Percentiles rank a stretch among this genome's conserved stretches.
Conservation (phyloP, 768 basidiomycete species). For the Chlorophyllum brunneum region DNA sequence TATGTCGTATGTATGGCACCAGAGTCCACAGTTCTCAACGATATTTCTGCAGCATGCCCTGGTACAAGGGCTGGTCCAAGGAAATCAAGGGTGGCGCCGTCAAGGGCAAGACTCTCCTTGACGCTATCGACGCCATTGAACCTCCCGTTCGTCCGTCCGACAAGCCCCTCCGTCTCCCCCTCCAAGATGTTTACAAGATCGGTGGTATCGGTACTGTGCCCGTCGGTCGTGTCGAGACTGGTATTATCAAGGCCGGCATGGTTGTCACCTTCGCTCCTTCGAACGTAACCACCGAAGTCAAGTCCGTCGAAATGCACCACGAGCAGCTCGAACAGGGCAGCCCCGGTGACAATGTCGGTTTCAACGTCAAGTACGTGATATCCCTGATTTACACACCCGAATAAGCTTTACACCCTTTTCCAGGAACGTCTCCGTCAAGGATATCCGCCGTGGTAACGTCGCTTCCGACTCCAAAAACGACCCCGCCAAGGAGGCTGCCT, state of each 20-base stretch:
- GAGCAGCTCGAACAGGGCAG: slow-evolving; percentile 92
- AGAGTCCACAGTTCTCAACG: slow-evolving; percentile 16
- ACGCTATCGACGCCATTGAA: slow-evolving; percentile 99
- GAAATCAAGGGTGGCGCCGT: slow-evolving; percentile 89
- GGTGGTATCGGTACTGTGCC: slow-evolving; percentile 99
- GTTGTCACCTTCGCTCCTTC: slow-evolving; percentile 94
- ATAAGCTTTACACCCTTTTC: slow-evolving; percentile 9
- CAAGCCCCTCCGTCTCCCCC: slow-evolving; percentile 99
- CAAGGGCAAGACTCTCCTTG: slow-evolving; percentile 99
- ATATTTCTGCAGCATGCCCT: slow-evolving; percentile 72
- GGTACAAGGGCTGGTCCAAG: slow-evolving; percentile 99
- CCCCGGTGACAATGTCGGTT: slow-evolving; percentile 99
- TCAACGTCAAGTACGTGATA: slow-evolving; percentile 86
- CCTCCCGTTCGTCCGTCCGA: slow-evolving; percentile 95
- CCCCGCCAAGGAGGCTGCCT: slow-evolving; percentile 98
- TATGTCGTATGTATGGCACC: slow-evolving; percentile 31
- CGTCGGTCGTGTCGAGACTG: slow-evolving; percentile 99
- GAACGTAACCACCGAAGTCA: slow-evolving; percentile 99
- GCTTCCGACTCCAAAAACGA: slow-evolving; percentile 99
- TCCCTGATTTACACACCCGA: neutral
- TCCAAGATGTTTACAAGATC: slow-evolving; percentile 99
- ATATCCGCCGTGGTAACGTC: slow-evolving; percentile 99
- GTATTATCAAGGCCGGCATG: slow-evolving; percentile 99
- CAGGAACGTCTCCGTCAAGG: slow-evolving; percentile 99
- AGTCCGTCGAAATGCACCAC: slow-evolving; percentile 99